A percentile compares a stretch with the other conserved stretches of the same genome.
These are phyloP conservation scores for Emericellopsis atlantica DNA, from an alignment of 2,329 filamentous ascomycete genomes.

Conservation along the genomic window DNA sequence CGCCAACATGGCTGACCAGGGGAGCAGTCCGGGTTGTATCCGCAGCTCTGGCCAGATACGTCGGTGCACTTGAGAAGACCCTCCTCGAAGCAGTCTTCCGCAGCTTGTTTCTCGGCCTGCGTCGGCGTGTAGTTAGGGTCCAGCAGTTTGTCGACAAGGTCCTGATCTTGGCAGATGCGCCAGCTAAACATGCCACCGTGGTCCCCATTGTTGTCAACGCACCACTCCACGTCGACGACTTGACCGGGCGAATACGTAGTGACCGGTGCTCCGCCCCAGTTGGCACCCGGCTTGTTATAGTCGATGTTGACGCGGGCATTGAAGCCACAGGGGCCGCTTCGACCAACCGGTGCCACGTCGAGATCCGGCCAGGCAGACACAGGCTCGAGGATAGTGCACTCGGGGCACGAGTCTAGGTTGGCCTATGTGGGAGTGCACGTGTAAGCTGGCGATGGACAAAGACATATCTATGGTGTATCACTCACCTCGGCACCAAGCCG, in stretches of 20 bases:
- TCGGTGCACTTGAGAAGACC: conserved; percentile 35
- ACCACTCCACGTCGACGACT: conserved; percentile 38
- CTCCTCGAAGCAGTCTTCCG: conserved; percentile 36
- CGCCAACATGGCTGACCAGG: conserved; percentile 25
- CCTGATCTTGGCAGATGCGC: conserved; percentile 38
- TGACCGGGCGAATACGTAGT: conserved; percentile 31
- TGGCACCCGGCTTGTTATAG: conserved; percentile 31
- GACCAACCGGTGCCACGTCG: conserved; percentile 28
- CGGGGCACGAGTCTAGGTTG: conserved; percentile 35
- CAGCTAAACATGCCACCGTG: conserved; percentile 45
- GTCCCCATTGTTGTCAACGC: conserved; percentile 43
- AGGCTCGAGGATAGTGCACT: conserved; percentile 41
- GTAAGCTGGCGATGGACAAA: not conserved
- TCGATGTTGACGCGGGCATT: conserved; percentile 39
- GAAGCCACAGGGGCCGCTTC: conserved; percentile 38
- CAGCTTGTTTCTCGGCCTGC: conserved; percentile 35
- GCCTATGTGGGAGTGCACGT: conserved; percentile 15
- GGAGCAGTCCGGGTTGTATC: conserved; percentile 32
- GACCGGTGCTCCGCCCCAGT: conserved; percentile 30
- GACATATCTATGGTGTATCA: not conserved
- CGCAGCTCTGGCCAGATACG: conserved; percentile 34
- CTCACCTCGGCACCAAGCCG: conserved; percentile 28
- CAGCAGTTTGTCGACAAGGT: conserved; percentile 35
- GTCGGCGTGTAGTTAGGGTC: conserved; percentile 33
- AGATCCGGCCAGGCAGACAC: conserved; percentile 36